Evolutionary conservation across 2,329 filamentous ascomycete species (phyloP).

Genomic region (Rachicladosporium sp.): DNA sequence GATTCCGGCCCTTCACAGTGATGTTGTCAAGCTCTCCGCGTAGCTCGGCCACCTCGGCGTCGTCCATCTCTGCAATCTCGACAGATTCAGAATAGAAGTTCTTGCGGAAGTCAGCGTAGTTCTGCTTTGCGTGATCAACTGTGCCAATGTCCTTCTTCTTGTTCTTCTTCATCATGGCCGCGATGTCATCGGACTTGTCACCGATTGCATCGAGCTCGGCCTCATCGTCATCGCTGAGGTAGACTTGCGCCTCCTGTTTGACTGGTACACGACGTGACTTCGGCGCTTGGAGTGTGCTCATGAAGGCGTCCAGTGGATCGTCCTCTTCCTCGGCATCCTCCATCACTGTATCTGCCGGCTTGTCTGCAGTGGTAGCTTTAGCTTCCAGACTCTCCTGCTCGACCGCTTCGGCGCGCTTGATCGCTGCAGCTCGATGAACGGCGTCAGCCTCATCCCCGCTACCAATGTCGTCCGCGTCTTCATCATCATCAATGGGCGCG

Average conservation of each 20-base stretch:
- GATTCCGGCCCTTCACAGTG: constrained; percentile 76
- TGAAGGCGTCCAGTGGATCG: constrained; percentile 94
- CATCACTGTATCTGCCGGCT: constrained; percentile 10
- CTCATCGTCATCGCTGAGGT: constrained; percentile 79
- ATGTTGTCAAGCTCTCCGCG: constrained; percentile 87
- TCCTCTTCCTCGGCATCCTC: constrained; percentile 56
- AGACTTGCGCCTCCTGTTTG: constrained; percentile 60
- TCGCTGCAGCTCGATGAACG: constrained; percentile 66
- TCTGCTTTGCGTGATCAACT: constrained; percentile 75
- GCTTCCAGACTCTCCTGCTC: constrained; percentile 25
- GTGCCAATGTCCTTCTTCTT: constrained; percentile 95
- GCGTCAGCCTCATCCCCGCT: constrained; percentile 82
- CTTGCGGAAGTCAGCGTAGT: constrained; percentile 78
- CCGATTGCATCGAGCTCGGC: constrained; percentile 50
- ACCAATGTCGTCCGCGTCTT: constrained; percentile 58
- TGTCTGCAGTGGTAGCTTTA: background rate
- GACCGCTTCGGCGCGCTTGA: constrained; percentile 53
- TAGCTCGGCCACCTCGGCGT: constrained; percentile 70
- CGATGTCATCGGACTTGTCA: constrained; percentile 50
- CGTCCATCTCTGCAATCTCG: constrained; percentile 70
- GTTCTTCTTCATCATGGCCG: constrained; percentile 51
- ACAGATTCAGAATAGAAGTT: constrained; percentile 88
- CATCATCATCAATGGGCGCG: constrained; percentile 41
- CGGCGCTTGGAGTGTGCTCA: constrained; percentile 56
- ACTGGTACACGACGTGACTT: constrained; percentile 22